phyloP scores from a whole-genome alignment of 2,329 filamentous ascomycete genomes.

The Neurospora crassa region DNA sequence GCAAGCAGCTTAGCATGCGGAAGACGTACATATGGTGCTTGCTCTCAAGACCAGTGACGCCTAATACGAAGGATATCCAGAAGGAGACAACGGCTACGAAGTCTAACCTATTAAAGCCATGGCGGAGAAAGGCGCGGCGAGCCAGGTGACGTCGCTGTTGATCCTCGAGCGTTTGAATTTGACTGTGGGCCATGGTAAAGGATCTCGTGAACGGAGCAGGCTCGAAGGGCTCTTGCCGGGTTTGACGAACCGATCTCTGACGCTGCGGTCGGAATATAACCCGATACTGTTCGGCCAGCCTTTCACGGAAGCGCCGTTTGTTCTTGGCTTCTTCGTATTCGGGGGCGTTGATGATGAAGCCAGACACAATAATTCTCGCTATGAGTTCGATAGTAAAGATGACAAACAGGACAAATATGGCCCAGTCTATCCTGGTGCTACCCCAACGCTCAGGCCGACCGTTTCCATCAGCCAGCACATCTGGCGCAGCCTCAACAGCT shows the following conservation, averaged over 20 bases:
- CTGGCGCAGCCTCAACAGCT: slow-evolving; percentile 68
- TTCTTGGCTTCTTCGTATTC: slow-evolving; percentile 90
- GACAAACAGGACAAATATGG: slow-evolving; percentile 71
- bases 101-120: slow-evolving; percentile 92
- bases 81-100: slow-evolving; percentile 92
- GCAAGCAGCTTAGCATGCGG: slow-evolving; percentile 90
- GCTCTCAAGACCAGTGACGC: slow-evolving; percentile 59
- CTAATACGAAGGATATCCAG: slow-evolving; percentile 80
- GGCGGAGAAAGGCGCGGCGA: slow-evolving; percentile 81
- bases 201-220: slow-evolving; percentile 64
- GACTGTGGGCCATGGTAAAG: slow-evolving; percentile 58
- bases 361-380: slow-evolving; percentile 82
- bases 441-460: slow-evolving; percentile 58
- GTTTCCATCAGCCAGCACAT: slow-evolving; percentile 56
- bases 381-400: slow-evolving; percentile 83
- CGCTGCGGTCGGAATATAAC: slow-evolving; percentile 75
- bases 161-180: slow-evolving; percentile 50
- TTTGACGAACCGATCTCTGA: slow-evolving; percentile 54
- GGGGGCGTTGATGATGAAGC: slow-evolving; percentile 78
- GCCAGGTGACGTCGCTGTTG: slow-evolving; percentile 80
- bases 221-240: slow-evolving; percentile 32
- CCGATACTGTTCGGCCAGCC: slow-evolving; percentile 65
- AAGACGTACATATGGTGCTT: slow-evolving; percentile 75
- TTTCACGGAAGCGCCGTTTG: slow-evolving; percentile 62
- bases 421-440: slow-evolving; percentile 61